phyloP scores from a whole-genome alignment of 1,139 yeast genomes.

The Sugiyamaella paludigena region DNA sequence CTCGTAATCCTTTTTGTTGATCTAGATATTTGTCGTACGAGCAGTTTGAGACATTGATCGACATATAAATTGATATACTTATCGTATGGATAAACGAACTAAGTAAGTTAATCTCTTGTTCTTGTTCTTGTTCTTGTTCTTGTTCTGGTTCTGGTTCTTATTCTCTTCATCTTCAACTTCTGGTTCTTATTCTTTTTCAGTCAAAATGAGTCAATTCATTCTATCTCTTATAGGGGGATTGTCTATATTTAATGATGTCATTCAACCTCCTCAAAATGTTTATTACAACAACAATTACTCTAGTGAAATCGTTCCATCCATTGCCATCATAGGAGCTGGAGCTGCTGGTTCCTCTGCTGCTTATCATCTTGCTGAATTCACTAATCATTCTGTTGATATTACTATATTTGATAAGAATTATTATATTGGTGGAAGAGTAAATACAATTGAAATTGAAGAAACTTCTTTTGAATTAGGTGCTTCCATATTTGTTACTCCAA shows the following conservation, averaged over 20 bases:
- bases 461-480: slow-evolving; percentile 44
- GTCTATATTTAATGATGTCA: slow-evolving; percentile 26
- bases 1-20: too few relatives aligned
- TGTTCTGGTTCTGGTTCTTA: too few relatives aligned
- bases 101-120: too few relatives aligned
- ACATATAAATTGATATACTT: too few relatives aligned
- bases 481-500: slow-evolving; percentile 43
- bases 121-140: too few relatives aligned
- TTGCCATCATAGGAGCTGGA: slow-evolving; percentile 49
- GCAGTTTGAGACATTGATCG: too few relatives aligned
- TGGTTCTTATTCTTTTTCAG: not conserved
- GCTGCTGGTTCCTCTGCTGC: slow-evolving; percentile 48
- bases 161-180: not conserved
- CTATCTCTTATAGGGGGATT: slow-evolving; percentile 1
- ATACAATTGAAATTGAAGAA: slow-evolving; percentile 34
- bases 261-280: slow-evolving; percentile 47
- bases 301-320: slow-evolving; percentile 43
- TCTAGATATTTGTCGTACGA: too few relatives aligned
- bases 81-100: too few relatives aligned
- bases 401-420: slow-evolving; percentile 39
- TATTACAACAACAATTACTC: slow-evolving; percentile 41
- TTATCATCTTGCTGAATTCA: slow-evolving; percentile 40
- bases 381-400: slow-evolving; percentile 32
- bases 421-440: slow-evolving; percentile 43
- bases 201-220: slow-evolving; percentile 2